These are phyloP conservation scores for Candida neerlandica DNA, from an alignment of 1,139 yeast species.

Conservation along the genomic window DNA sequence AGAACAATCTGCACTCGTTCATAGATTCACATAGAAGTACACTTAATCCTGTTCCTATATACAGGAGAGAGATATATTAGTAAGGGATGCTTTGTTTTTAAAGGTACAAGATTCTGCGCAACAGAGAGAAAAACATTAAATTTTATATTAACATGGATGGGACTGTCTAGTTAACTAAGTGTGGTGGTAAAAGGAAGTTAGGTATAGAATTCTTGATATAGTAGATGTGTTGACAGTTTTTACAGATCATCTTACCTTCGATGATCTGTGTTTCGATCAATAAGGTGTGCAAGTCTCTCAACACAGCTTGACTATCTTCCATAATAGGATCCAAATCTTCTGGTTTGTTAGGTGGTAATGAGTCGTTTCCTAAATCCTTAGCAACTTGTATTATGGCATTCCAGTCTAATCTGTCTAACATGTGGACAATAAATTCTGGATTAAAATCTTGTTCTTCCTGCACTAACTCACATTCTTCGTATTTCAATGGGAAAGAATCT, in stretches of 20 bases:
- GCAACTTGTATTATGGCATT: conserved; percentile 78
- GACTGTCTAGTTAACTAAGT: conserved; percentile 40
- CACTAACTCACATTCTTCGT: conserved; percentile 69
- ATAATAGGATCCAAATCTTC: conserved; percentile 54
- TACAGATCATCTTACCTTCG: conserved; percentile 89
- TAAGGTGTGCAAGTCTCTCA: conserved; percentile 75
- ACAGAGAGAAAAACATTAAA: too few species aligned
- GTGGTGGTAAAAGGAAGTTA: conserved; percentile 92
- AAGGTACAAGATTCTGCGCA: background rate
- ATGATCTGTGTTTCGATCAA: conserved; percentile 81
- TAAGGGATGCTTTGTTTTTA: background rate
- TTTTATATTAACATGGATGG: background rate
- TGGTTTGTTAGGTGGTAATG: conserved; percentile 68
- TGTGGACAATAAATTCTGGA: conserved; percentile 75
- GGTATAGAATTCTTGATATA: conserved; percentile 93
- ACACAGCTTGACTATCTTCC: conserved; percentile 62
- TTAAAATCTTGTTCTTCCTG: conserved; percentile 83
- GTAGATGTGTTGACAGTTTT: conserved; percentile 83
- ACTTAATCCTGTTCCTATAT: too few species aligned
- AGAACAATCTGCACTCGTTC: too few species aligned
- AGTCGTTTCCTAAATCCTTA: conserved; percentile 66
- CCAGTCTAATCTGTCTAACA: conserved; percentile 89
- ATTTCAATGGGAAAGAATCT: conserved; percentile 80
- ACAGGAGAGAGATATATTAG: too few species aligned
- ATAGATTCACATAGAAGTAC: too few species aligned